Conservation (phyloP, 1,284 basidiomycete species). For the Leccinum pallidistipes region DNA sequence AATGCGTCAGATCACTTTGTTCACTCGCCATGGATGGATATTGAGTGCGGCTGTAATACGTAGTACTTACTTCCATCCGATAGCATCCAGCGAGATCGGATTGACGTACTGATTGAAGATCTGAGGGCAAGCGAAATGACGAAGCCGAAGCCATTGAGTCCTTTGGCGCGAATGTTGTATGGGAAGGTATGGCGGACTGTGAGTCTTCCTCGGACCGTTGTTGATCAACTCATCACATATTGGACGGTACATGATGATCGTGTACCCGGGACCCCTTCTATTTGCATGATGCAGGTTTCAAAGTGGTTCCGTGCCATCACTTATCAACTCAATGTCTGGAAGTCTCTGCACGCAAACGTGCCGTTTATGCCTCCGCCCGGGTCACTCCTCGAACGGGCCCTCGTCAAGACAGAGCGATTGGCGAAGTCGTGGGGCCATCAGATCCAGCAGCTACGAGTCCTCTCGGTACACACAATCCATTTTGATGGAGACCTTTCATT, state of each 20-base stretch:
- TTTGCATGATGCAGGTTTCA: background rate
- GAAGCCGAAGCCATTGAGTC: conserved; percentile 72
- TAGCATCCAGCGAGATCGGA: conserved; percentile 60
- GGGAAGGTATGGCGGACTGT: conserved; percentile 48
- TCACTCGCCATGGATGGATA: background rate
- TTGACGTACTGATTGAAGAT: conserved; percentile 84
- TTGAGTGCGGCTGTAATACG: conserved; percentile 30
- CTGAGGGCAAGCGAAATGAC: conserved; percentile 58
- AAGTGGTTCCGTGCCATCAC: background rate
- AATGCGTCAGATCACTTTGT: background rate
- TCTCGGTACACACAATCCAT: background rate
- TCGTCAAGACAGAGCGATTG: background rate
- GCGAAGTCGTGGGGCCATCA: background rate
- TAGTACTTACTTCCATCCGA: conserved; percentile 74
- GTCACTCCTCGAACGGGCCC: background rate
- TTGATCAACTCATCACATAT: too few species aligned
- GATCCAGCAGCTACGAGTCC: too few species aligned
- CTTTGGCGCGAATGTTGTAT: conserved; percentile 73
- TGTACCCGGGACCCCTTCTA: too few species aligned
- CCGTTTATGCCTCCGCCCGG: background rate
- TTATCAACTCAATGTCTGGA: background rate
- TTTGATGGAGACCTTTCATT: background rate
- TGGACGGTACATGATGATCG: conserved; percentile 3
- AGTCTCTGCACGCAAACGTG: background rate
- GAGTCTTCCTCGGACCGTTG: background rate